A percentile compares a stretch with the other conserved stretches of the same genome.
Conservation (phyloP, 106 monocot species). For the Triglochin maritima region DNA sequence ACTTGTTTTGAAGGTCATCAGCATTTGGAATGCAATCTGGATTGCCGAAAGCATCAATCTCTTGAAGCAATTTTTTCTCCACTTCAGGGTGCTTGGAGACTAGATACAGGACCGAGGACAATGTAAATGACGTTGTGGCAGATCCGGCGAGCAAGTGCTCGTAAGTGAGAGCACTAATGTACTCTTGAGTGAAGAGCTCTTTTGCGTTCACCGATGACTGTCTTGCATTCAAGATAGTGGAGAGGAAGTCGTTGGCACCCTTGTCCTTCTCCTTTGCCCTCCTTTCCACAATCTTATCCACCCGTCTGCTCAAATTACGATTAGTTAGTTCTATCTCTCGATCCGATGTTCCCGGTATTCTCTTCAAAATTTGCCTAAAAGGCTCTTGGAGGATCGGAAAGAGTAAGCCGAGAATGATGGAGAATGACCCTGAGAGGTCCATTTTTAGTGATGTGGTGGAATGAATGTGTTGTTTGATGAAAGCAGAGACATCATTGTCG, state of each 20-base stretch:
- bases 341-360: slow-evolving; percentile 47
- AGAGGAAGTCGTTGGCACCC: slow-evolving; percentile 40
- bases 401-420: slow-evolving; percentile 45
- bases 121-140: slow-evolving; percentile 62
- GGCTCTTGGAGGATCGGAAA: slow-evolving; percentile 41
- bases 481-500: slow-evolving; percentile 16
- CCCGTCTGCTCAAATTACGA: slow-evolving; percentile 21
- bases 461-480: slow-evolving; percentile 46
- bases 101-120: slow-evolving; percentile 44
- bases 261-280: slow-evolving; percentile 12
- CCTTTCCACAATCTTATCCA: slow-evolving; percentile 38
- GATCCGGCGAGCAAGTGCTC: slow-evolving; percentile 89
- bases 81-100: slow-evolving; percentile 59
- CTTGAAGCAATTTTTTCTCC: slow-evolving; percentile 52
- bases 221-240: slow-evolving; percentile 17
- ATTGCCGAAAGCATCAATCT: slow-evolving; percentile 55
- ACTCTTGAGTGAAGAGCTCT: slow-evolving; percentile 28
- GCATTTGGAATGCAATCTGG: slow-evolving; percentile 25
- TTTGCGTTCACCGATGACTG: background rate
- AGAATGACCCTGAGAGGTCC: slow-evolving; percentile 63
- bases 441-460: slow-evolving; percentile 56
- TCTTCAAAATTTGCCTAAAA: slow-evolving; percentile 27
- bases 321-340: slow-evolving; percentile 29
- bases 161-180: slow-evolving; percentile 58
- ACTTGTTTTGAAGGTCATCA: slow-evolving; percentile 43